Evolutionary conservation across 2,329 filamentous ascomycete genomes (phyloP).

Genomic region (Colletotrichum scovillei): DNA sequence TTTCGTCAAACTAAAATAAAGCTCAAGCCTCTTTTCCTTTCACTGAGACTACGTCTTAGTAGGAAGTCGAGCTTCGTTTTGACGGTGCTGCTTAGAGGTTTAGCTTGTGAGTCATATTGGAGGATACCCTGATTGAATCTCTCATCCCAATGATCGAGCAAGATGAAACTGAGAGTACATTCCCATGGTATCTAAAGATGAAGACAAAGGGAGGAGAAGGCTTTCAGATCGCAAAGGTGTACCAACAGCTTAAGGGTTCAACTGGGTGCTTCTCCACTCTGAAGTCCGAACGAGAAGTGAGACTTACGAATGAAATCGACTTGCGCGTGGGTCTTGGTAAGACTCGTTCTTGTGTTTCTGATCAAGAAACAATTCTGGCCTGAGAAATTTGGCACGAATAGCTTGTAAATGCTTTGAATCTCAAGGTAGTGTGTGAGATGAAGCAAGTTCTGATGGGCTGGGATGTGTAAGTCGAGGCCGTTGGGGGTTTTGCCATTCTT

Average conservation of each 20-base stretch:
- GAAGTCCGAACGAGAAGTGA: background rate
- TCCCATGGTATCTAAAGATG: background rate
- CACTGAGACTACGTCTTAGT: too few species aligned
- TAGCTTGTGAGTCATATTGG: background rate
- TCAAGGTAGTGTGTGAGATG: background rate
- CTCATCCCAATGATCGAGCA: background rate
- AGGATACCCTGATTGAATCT: background rate
- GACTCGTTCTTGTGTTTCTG: background rate
- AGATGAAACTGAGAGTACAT: too few species aligned
- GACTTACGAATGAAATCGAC: background rate
- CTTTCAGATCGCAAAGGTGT: background rate
- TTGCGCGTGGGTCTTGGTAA: background rate
- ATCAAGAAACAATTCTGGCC: background rate
- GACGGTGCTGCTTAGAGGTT: background rate
- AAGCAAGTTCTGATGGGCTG: background rate
- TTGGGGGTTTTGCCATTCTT: background rate
- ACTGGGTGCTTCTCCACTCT: background rate
- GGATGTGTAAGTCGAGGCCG: background rate
- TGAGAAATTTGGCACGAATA: background rate
- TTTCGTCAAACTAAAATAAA: fast-evolving
- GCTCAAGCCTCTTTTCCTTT: too few species aligned
- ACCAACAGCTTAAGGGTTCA: background rate
- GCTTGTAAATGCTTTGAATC: fast-evolving
- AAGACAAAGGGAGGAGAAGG: background rate
- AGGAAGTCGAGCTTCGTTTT: background rate